A percentile compares a stretch with the other conserved stretches of the same genome.
Evolutionary conservation across 768 basidiomycete genomes (phyloP).

Genomic region (Leucocoprinus sp.): DNA sequence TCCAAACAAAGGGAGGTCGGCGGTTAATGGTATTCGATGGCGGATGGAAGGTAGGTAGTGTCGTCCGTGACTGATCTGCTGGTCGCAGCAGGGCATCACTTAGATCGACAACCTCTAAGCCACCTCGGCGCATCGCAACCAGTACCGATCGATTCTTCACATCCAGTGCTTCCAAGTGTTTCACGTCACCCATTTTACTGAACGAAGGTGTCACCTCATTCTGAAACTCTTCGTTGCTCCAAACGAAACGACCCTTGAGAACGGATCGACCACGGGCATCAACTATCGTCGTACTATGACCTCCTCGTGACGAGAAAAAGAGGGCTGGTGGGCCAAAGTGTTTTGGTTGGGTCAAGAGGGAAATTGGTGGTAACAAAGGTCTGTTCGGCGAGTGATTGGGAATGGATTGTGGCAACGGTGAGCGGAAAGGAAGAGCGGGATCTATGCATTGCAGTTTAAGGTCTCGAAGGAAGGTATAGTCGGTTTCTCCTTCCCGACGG

Average conservation of each 20-base stretch:
- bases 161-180: constrained; percentile 78
- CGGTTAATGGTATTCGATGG: constrained; percentile 55
- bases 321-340: constrained; percentile 84
- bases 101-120: constrained; percentile 74
- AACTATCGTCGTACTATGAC: constrained; percentile 82
- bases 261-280: constrained; percentile 82
- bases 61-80: constrained; percentile 69
- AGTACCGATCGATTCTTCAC: constrained; percentile 67
- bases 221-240: constrained; percentile 63
- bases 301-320: constrained; percentile 84
- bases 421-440: constrained; percentile 73
- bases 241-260: constrained; percentile 69
- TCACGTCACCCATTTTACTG: constrained; percentile 71
- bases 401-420: constrained; percentile 7
- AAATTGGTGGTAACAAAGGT: constrained; percentile 64
- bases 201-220: constrained; percentile 24
- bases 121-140: constrained; percentile 82
- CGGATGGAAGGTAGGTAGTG: constrained; percentile 64
- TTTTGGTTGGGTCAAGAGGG: constrained; percentile 66
- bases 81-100: constrained; percentile 73
- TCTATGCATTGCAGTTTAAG: constrained; percentile 72
- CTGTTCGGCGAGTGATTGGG: constrained; percentile 41
- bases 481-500: constrained; percentile 63
- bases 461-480: constrained; percentile 64
- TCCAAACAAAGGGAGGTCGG: constrained; percentile 74